phyloP scores from a whole-genome alignment of 2,329 filamentous ascomycete species.

The Monosporascus sp. region DNA sequence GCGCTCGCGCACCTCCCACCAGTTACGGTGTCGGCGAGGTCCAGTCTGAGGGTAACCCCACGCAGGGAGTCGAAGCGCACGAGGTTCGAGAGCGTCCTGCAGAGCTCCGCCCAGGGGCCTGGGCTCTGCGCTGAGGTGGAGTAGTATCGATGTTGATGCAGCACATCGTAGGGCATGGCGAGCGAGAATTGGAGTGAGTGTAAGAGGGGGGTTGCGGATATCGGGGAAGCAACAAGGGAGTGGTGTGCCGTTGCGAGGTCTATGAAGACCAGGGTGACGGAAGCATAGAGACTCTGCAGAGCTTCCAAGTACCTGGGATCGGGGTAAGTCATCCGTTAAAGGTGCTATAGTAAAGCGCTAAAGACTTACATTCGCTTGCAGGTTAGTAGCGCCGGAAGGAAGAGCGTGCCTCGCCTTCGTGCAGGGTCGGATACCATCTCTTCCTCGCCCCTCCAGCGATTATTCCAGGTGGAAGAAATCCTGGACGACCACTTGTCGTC shows the following conservation, averaged over 20 bases:
- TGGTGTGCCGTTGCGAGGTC: slow-evolving; percentile 12
- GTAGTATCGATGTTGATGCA: slow-evolving; percentile 10
- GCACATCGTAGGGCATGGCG: slow-evolving; percentile 8
- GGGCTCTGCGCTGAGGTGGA: not conserved
- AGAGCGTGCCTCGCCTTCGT: slow-evolving; percentile 4
- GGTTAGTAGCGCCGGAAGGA: slow-evolving; percentile 11
- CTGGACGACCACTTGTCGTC: slow-evolving; percentile 11
- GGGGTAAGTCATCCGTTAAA: not conserved
- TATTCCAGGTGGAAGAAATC: slow-evolving; percentile 14
- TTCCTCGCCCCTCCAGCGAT: slow-evolving; percentile 20
- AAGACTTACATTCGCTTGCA: slow-evolving; percentile 15
- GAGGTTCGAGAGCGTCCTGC: slow-evolving; percentile 13
- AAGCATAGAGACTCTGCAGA: slow-evolving; percentile 11
- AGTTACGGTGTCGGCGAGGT: slow-evolving; percentile 10
- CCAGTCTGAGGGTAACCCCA: slow-evolving; percentile 12
- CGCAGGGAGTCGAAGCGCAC: slow-evolving; percentile 12
- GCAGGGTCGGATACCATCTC: slow-evolving; percentile 8
- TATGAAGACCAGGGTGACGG: slow-evolving; percentile 12
- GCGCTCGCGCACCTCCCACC: slow-evolving; percentile 19
- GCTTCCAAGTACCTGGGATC: slow-evolving; percentile 12
- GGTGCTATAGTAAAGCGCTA: not conserved
- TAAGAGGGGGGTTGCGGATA: slow-evolving; percentile 3
- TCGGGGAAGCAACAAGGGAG: slow-evolving; percentile 4
- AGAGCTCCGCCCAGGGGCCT: slow-evolving; percentile 13
- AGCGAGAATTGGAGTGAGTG: slow-evolving; percentile 16